phyloP scores from a whole-genome alignment of 768 basidiomycete genomes.

The Termitomyces sp. region DNA sequence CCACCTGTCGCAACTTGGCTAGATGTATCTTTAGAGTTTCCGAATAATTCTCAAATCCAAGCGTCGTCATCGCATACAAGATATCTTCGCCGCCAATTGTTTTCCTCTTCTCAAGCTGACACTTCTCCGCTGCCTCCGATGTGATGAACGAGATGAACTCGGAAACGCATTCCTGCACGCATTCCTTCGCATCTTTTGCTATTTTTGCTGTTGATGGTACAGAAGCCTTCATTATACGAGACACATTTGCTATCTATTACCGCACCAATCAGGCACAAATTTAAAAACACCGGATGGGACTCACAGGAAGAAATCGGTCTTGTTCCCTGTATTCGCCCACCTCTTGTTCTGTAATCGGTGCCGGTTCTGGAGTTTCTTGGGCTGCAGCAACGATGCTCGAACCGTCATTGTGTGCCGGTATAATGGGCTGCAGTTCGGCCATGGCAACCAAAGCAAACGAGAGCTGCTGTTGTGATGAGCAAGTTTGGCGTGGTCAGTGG shows the following conservation, averaged over 20 bases:
- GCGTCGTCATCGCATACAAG: slow-evolving; percentile 84
- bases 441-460: slow-evolving; percentile 7
- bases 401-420: slow-evolving; percentile 34
- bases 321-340: slow-evolving; percentile 94
- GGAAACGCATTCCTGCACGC: slow-evolving; percentile 96
- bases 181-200: slow-evolving; percentile 97
- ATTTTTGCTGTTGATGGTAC: slow-evolving; percentile 92
- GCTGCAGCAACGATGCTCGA: slow-evolving; percentile 24
- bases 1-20: slow-evolving; percentile 80
- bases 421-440: slow-evolving; percentile 37
- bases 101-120: slow-evolving; percentile 92
- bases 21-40: slow-evolving; percentile 91
- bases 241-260: slow-evolving; percentile 93
- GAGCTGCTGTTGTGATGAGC: neutral
- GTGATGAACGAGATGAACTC: slow-evolving; percentile 99
- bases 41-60: slow-evolving; percentile 94
- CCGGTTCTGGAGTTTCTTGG: slow-evolving; percentile 46
- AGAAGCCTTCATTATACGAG: slow-evolving; percentile 92
- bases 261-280: neutral
- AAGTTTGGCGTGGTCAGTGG: neutral
- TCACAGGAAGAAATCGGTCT: slow-evolving; percentile 89
- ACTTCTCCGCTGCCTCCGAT: slow-evolving; percentile 93
- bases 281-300: slow-evolving; percentile 17
- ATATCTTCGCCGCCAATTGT: slow-evolving; percentile 98
- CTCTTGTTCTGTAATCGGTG: slow-evolving; percentile 86